Evolutionary conservation across 2,329 filamentous ascomycete species (phyloP).

Genomic region (Aspergillus clavatus): DNA sequence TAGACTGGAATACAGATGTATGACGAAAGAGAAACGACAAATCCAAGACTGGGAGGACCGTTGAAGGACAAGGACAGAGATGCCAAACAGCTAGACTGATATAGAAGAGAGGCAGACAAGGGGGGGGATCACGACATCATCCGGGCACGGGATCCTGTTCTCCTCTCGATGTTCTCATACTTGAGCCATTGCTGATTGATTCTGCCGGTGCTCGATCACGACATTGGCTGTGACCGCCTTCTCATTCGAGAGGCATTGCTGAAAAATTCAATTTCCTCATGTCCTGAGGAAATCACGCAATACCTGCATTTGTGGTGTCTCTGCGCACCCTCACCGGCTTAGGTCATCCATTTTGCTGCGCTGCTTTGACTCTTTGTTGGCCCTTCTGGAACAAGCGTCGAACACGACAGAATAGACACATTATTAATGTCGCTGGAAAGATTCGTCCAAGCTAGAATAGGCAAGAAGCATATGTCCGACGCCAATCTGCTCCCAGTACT

Average conservation of each 20-base stretch:
- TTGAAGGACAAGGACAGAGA: conserved; percentile 14
- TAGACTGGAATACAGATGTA: conserved; percentile 5
- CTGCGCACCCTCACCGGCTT: conserved; percentile 14
- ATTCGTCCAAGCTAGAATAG: background rate
- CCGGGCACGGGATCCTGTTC: conserved; percentile 19
- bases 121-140: conserved; percentile 33
- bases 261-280: conserved; percentile 31
- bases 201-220: conserved; percentile 27
- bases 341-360: conserved; percentile 7
- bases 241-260: conserved; percentile 16
- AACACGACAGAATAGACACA: conserved; percentile 1
- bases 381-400: conserved; percentile 1
- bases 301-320: conserved; percentile 27
- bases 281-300: conserved; percentile 37
- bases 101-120: conserved; percentile 24
- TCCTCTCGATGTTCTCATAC: conserved; percentile 20
- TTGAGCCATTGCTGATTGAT: conserved; percentile 16
- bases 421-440: background rate
- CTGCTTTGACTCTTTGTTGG: conserved; percentile 18
- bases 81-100: conserved; percentile 21
- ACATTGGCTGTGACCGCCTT: conserved; percentile 28
- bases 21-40: conserved; percentile 5
- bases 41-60: conserved; percentile 7
- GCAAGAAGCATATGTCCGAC: background rate
- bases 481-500: background rate